These are phyloP conservation scores for Populus tomentosa DNA, from an alignment of 441 rosid species.

Conservation along the genomic window DNA sequence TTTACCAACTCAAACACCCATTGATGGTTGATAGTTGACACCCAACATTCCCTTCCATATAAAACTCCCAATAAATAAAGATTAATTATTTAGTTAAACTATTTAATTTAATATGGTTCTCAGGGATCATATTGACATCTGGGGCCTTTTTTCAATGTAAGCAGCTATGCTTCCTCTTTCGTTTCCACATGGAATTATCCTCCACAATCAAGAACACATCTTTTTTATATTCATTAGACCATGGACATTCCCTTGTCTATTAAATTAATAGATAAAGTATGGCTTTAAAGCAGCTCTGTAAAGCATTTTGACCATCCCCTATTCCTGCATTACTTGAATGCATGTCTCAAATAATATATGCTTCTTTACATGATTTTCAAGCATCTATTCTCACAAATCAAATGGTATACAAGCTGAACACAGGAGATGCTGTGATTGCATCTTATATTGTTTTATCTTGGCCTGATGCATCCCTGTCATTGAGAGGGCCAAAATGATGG, in stretches of 20 bases:
- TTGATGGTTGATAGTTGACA: no score
- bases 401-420: background rate
- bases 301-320: no score
- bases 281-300: background rate
- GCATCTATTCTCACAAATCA: background rate
- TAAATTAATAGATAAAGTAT: background rate
- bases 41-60: background rate
- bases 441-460: background rate
- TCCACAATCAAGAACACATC: background rate
- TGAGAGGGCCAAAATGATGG: slow-evolving; percentile 30
- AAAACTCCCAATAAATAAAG: background rate
- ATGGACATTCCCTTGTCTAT: background rate
- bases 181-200: background rate
- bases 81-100: background rate
- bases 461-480: slow-evolving; percentile 15
- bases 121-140: background rate
- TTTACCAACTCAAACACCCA: no score
- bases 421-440: background rate
- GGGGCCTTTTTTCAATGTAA: background rate
- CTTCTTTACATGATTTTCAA: background rate
- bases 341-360: background rate
- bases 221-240: background rate
- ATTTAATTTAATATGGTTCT: background rate
- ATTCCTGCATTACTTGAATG: no score
- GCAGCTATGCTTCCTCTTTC: background rate